These are phyloP conservation scores for Emericellopsis terricola DNA, from an alignment of 495 filamentous ascomycete species.

Conservation along the genomic window DNA sequence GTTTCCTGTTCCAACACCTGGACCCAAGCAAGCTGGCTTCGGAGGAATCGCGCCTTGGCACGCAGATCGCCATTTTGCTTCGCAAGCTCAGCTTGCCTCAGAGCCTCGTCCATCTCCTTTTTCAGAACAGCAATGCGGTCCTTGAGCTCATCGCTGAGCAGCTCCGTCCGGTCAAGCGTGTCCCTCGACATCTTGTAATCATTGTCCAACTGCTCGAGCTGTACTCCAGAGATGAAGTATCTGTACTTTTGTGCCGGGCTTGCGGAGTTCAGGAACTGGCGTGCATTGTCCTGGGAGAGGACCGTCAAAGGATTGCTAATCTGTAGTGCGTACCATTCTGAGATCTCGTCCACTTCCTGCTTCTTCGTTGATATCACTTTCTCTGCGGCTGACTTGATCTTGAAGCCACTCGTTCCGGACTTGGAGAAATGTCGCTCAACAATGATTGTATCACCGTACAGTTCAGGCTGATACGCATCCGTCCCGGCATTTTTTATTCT, in stretches of 20 bases:
- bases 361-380: slow-evolving; percentile 68
- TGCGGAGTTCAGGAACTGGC: slow-evolving; percentile 80
- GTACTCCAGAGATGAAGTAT: slow-evolving; percentile 90
- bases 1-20: slow-evolving; percentile 36
- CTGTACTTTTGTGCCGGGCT: slow-evolving; percentile 77
- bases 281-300: slow-evolving; percentile 89
- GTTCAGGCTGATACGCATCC: slow-evolving; percentile 64
- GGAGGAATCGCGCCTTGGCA: slow-evolving; percentile 27
- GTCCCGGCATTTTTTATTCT: slow-evolving; percentile 79
- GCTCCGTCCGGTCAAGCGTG: slow-evolving; percentile 26
- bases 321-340: slow-evolving; percentile 82
- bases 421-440: slow-evolving; percentile 78
- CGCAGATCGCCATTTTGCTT: slow-evolving; percentile 39
- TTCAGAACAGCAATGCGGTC: slow-evolving; percentile 23
- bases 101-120: slow-evolving; percentile 17
- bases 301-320: slow-evolving; percentile 97
- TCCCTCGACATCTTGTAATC: slow-evolving; percentile 67
- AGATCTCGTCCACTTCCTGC: slow-evolving; percentile 77
- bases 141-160: slow-evolving; percentile 41
- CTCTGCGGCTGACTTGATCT: slow-evolving; percentile 56
- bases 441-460: slow-evolving; percentile 73
- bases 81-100: slow-evolving; percentile 31
- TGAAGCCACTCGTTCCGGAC: slow-evolving; percentile 65
- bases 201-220: slow-evolving; percentile 77
- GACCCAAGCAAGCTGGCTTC: slow-evolving; percentile 50